These are phyloP conservation scores for Fusarium cyanostomum DNA, from an alignment of 2,329 filamentous ascomycete species.

Conservation along the genomic window DNA sequence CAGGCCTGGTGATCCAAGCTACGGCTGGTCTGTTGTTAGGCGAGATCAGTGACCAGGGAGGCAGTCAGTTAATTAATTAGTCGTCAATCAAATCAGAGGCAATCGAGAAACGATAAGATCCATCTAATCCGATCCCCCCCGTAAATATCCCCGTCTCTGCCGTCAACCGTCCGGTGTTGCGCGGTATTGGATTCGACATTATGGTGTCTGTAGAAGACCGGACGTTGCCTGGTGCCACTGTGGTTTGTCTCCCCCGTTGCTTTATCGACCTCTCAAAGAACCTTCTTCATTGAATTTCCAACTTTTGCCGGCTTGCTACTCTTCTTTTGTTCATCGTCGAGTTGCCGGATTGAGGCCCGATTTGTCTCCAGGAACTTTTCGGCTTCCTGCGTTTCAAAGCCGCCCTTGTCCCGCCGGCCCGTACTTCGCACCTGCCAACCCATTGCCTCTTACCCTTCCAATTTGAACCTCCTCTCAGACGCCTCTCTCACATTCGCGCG, in stretches of 20 bases:
- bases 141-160: constrained; percentile 29
- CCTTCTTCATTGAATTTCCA: constrained; percentile 3
- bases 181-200: neutral
- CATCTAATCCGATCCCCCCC: constrained; percentile 17
- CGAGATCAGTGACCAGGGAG: constrained; percentile 34
- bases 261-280: constrained; percentile 12
- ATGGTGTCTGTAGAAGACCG: constrained; percentile 4
- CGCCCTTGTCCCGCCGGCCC: constrained; percentile 9
- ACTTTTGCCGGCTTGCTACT: constrained; percentile 5
- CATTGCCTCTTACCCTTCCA: constrained; percentile 32
- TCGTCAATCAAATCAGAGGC: constrained; percentile 26
- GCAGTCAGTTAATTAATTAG: neutral
- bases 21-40: constrained; percentile 17
- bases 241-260: constrained; percentile 8
- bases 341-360: constrained; percentile 7
- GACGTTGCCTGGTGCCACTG: neutral
- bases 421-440: constrained; percentile 1
- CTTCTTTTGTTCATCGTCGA: neutral
- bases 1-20: neutral
- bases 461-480: constrained; percentile 27
- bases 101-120: constrained; percentile 10
- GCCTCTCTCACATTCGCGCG: constrained; percentile 2
- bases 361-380: neutral
- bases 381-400: neutral
- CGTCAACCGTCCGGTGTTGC: constrained; percentile 13